A percentile compares a stretch with the other conserved stretches of the same genome.
Conservation (phyloP, 805 yeast genomes). For the Lachancea fermentati region DNA sequence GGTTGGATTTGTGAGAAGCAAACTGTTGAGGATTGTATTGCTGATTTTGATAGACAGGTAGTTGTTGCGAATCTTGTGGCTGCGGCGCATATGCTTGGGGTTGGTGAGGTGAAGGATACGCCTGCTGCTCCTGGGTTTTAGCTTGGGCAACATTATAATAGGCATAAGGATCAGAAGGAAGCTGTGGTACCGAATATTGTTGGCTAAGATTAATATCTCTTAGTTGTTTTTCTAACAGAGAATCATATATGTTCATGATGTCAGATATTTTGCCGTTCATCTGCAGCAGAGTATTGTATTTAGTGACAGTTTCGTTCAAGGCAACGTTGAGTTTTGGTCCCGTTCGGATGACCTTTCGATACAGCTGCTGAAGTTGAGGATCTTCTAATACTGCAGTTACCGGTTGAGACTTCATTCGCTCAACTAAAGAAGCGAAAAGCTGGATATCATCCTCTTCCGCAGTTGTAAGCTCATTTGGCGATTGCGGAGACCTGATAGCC, state of each 20-base stretch:
- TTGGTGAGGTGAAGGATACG: conserved; percentile 10
- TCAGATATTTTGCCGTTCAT: conserved; percentile 75
- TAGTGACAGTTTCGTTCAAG: conserved; percentile 50
- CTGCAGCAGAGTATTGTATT: conserved; percentile 61
- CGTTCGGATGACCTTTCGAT: conserved; percentile 51
- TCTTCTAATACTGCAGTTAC: conserved; percentile 35
- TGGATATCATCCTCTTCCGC: conserved; percentile 67
- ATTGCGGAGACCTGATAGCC: conserved; percentile 10
- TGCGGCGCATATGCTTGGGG: background rate
- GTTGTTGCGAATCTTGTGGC: conserved; percentile 6
- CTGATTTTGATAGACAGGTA: conserved; percentile 2
- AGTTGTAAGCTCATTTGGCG: conserved; percentile 39
- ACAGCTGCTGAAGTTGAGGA: conserved; percentile 35
- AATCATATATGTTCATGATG: conserved; percentile 70
- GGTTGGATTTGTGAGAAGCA: too few relatives aligned
- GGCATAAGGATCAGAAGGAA: conserved; percentile 25
- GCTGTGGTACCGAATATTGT: conserved; percentile 24
- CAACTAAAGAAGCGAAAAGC: conserved; percentile 63
- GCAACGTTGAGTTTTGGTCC: conserved; percentile 66
- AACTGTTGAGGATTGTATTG: conserved; percentile 6
- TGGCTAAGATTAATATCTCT: conserved; percentile 35
- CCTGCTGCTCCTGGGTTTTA: conserved; percentile 1
- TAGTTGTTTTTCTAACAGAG: conserved; percentile 54
- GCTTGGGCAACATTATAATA: conserved; percentile 15
- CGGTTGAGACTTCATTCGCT: conserved; percentile 44